phyloP scores from a whole-genome alignment of 441 rosid species.

The Populus hybrid region DNA sequence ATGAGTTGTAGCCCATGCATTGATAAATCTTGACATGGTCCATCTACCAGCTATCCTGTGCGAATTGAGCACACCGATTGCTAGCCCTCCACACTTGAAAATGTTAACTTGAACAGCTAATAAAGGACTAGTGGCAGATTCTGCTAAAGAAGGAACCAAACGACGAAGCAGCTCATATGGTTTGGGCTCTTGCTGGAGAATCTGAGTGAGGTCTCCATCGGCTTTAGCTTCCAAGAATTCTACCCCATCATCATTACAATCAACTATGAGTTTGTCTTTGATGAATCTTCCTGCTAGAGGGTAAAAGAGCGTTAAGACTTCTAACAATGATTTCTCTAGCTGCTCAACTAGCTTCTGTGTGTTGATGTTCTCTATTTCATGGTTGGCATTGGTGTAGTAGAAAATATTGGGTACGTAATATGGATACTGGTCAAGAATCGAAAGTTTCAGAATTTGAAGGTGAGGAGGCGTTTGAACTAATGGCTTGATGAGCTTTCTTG shows the following conservation, averaged over 20 bases:
- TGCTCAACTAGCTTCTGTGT: background rate
- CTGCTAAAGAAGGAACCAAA: background rate
- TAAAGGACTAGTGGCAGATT: background rate
- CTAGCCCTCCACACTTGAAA: background rate
- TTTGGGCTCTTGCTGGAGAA: background rate
- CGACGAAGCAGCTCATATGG: background rate
- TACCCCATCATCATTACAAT: background rate
- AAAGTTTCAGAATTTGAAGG: too few relatives aligned
- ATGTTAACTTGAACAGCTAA: background rate
- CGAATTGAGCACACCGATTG: background rate
- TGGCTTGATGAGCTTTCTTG: too few relatives aligned
- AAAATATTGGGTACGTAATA: too few relatives aligned
- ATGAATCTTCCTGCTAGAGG: constrained; percentile 1
- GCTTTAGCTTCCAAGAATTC: background rate
- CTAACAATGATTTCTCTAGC: constrained; percentile 1
- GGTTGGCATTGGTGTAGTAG: too few relatives aligned
- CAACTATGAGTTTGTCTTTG: background rate
- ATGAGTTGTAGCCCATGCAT: background rate
- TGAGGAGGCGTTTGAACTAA: too few relatives aligned
- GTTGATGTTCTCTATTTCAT: too few relatives aligned
- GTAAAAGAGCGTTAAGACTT: background rate
- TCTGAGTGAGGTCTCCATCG: background rate
- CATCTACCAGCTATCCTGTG: background rate
- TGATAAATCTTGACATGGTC: background rate
- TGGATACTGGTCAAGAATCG: too few relatives aligned